Evolutionary conservation across 2,329 filamentous ascomycete genomes (phyloP), one percentile per base, ranked within the genome.

Genomic region (Juglanconis sp.): DNA sequence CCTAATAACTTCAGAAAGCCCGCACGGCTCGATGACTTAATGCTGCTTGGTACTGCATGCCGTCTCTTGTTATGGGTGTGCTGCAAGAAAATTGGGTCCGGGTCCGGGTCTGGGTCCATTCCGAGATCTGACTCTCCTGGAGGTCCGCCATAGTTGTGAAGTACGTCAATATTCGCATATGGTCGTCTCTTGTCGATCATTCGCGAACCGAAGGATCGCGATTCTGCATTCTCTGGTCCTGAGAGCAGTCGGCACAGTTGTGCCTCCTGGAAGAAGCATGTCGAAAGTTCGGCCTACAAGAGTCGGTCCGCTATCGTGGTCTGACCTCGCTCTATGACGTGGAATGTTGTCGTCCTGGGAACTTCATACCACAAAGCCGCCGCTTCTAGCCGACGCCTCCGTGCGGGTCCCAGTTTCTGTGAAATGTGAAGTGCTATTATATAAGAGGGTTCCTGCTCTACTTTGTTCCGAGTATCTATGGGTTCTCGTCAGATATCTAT

Each of bases 351-450:
- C 24, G 30, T 31, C 52, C 13, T n/a, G 9, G 24, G 7, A 13
- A 3, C 52, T n/a, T 44, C 31, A 24, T 30, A 31, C 17, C 24
- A 24, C 24, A 24, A 24, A 9, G n/a, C 32, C 47, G 48, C 60
- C 60, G 52, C 42, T 55, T 42, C 53, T 56, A 56, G 42, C 60
- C 56, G 60, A 34, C 10, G 17, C 32, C 31, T 6, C 24, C 31
- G 34, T 5, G 46, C n/a, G 17, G 30, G 24, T 24, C 24, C 44
- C 46, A 40, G 24, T 51, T 42, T 36, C 38, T 46, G 30, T 31
- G 15, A 9, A 34, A 8, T 13, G 17, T 49, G 40, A 53, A 47
- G 30, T 35, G 31, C 31, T 17, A 11, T 4, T 24, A 42, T 42
- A 50, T 38, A 44, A 31, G 24, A 10, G 35, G 46, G 17, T 24